Conservation (phyloP, 768 basidiomycete species). For the Lentinula detonsa region DNA sequence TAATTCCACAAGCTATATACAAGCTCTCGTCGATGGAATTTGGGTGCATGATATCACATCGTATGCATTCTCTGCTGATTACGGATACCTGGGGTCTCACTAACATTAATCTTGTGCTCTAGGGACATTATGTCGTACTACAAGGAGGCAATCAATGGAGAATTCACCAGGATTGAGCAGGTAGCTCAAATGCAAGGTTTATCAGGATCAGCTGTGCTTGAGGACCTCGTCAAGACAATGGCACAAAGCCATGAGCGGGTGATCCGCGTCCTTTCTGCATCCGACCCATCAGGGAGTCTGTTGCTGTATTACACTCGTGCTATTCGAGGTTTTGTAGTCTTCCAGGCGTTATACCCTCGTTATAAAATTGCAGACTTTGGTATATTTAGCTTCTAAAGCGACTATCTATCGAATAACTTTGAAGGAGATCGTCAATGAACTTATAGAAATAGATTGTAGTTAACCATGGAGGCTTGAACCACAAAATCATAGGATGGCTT, state of each 20-base stretch:
- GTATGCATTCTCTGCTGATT: not conserved
- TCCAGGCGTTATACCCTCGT: slow-evolving; percentile 9
- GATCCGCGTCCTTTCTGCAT: not conserved
- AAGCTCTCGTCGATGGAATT: slow-evolving; percentile 8
- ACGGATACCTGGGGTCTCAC: not conserved
- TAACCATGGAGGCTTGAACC: too few species aligned
- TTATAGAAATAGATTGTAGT: too few species aligned
- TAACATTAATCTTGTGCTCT: not conserved
- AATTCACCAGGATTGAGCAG: slow-evolving; percentile 11
- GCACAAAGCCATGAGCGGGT: slow-evolving; percentile 4
- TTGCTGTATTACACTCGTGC: not conserved
- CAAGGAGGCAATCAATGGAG: slow-evolving; percentile 9
- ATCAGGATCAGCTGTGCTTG: slow-evolving; percentile 6
- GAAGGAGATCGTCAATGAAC: not conserved
- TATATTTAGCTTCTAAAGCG: not conserved
- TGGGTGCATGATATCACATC: slow-evolving; percentile 6
- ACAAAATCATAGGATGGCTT: too few species aligned
- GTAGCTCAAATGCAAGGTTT: slow-evolving; percentile 1
- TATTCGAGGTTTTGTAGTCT: slow-evolving; percentile 6
- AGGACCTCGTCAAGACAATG: slow-evolving; percentile 7
- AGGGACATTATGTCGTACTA: slow-evolving; percentile 13
- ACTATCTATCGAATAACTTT: not conserved
- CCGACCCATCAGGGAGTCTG: slow-evolving; percentile 6
- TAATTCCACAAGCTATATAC: slow-evolving; percentile 1
- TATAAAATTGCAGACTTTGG: slow-evolving; percentile 9